These are phyloP conservation scores for Clarireedia paspali DNA, from an alignment of 2,329 filamentous ascomycete species.

Conservation along the genomic window DNA sequence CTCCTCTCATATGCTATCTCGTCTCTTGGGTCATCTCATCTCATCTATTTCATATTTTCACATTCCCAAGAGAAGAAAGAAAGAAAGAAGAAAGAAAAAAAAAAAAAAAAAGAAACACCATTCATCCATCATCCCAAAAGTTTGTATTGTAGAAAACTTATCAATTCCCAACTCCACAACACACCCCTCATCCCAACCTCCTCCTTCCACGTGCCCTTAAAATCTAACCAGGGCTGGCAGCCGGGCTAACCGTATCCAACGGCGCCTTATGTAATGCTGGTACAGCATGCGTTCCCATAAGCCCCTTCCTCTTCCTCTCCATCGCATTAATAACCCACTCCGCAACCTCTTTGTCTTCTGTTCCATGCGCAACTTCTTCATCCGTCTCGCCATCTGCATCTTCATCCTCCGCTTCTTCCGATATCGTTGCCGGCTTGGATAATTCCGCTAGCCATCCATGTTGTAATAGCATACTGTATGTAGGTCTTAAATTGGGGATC, in stretches of 20 bases:
- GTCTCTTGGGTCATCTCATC: neutral
- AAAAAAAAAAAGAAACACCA: neutral
- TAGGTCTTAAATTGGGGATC: slow-evolving; percentile 84
- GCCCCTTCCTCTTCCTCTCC: slow-evolving; percentile 54
- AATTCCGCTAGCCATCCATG: slow-evolving; percentile 81
- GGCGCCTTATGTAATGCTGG: slow-evolving; percentile 86
- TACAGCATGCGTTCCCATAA: slow-evolving; percentile 46
- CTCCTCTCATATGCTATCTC: neutral
- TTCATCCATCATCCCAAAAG: neutral
- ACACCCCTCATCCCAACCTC: neutral
- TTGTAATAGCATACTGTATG: slow-evolving; percentile 80
- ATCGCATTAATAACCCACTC: slow-evolving; percentile 74
- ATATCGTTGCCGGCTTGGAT: slow-evolving; percentile 67
- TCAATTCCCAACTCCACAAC: neutral
- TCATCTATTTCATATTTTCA: neutral
- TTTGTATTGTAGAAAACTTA: too few species aligned
- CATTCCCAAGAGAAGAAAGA: neutral
- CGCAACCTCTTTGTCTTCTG: slow-evolving; percentile 72
- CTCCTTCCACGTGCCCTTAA: neutral
- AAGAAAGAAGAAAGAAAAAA: too few species aligned
- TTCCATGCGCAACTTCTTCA: slow-evolving; percentile 12
- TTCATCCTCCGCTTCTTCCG: slow-evolving; percentile 51
- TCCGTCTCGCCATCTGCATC: neutral
- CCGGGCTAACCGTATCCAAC: slow-evolving; percentile 61
- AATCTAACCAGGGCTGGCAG: slow-evolving; percentile 11